These are phyloP conservation scores for Orbilia oligospora DNA, from an alignment of 2,329 filamentous ascomycete species.

Conservation along the genomic window DNA sequence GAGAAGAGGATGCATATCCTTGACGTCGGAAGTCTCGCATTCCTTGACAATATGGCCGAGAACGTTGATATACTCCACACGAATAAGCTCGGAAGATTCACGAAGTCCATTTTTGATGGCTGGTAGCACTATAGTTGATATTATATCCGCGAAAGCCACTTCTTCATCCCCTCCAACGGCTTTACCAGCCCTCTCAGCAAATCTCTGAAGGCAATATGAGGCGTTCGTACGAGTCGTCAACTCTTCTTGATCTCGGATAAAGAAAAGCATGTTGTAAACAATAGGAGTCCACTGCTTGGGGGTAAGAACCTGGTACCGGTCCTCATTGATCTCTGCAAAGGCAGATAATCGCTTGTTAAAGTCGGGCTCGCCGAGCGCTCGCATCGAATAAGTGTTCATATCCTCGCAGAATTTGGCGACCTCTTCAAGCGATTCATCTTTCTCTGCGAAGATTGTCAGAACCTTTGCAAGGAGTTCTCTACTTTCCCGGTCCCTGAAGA, in stretches of 20 bases:
- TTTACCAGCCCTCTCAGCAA: conserved; percentile 76
- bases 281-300: conserved; percentile 87
- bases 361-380: conserved; percentile 85
- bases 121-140: conserved; percentile 78
- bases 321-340: conserved; percentile 79
- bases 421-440: conserved; percentile 74
- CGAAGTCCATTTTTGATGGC: conserved; percentile 82
- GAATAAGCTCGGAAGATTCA: conserved; percentile 85
- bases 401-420: conserved; percentile 80
- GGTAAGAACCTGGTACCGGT: conserved; percentile 74
- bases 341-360: conserved; percentile 85
- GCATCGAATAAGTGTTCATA: conserved; percentile 82
- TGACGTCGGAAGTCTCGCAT: conserved; percentile 80
- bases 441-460: conserved; percentile 78
- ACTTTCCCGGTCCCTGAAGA: conserved; percentile 86
- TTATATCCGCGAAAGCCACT: conserved; percentile 72
- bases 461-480: conserved; percentile 81
- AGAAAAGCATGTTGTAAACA: conserved; percentile 89
- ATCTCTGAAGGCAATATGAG: conserved; percentile 82
- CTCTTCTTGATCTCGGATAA: conserved; percentile 87
- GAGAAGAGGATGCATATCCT: conserved; percentile 81
- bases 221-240: conserved; percentile 88
- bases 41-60: conserved; percentile 82
- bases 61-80: conserved; percentile 83
- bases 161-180: conserved; percentile 68